Base-by-base conservation (phyloP, 306 rosid species). In the Crotalaria pallida region DNA sequence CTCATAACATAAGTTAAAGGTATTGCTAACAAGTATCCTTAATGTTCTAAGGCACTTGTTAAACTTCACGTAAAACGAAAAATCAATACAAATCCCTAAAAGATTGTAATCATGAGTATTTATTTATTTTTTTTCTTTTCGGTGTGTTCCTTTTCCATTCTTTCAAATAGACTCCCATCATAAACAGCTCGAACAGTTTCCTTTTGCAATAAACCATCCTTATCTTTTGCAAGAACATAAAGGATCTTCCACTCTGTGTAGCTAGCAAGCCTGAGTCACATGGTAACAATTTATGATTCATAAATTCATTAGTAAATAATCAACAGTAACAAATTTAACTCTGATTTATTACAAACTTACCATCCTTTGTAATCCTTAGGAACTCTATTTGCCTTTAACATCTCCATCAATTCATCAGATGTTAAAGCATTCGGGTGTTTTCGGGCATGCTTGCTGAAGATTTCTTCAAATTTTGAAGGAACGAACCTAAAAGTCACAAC, bases 151-250 rank as follows among this genome's bases (percentile, higher is more conserved):
- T 77, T 87, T 75, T 88, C 92, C 96, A 94, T 72, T 2, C n/a
- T 33, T 56, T 81, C 87, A 77, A 94, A 94, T 53, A 94, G 23
- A 71, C 80, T 83, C 58, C 97, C 99, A 82, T 94, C 99, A 56
- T 87, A 94, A 53, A 69, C 96, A 60, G 55, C 95, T 67, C 77
- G 81, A 18, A 95, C 3, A 1, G 83, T 89, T 0, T 87, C 85
- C 72, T 72, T 95, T 18, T 50, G 86, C 6, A 95, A 74, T 22
- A 89, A 87, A 53, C 99, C 99, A 21, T 82, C 19, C 58, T 79
- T 69, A 75, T 88, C 95, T 80, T 91, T 94, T 87, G 89, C 82
- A 31, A 91, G 92, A 16, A 7, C 38, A 65, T 88, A 83, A 0
- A 91, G 67, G 5, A 81, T 48, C 74, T 84, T 87, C 99, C 99